These are phyloP conservation scores for Phytophthora sp. DNA, from an alignment of 352 stramenopile species.

Conservation along the genomic window DNA sequence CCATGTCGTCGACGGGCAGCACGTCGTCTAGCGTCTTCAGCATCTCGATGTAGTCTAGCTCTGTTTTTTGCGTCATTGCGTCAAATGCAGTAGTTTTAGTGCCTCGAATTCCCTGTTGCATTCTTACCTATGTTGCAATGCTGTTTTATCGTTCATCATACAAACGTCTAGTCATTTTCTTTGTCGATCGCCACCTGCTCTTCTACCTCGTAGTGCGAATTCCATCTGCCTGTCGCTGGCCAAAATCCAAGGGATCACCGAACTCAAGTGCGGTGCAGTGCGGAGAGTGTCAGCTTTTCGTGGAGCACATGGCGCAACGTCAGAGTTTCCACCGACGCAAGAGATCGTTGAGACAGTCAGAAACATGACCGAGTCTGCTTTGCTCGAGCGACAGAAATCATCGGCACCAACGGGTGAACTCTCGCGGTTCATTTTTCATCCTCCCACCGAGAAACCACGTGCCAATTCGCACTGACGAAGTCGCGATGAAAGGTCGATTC, in stretches of 20 bases:
- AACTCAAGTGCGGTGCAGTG: constrained; percentile 24
- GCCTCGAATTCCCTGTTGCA: background rate
- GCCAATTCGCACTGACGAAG: background rate
- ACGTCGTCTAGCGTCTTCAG: constrained; percentile 2
- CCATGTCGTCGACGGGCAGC: constrained; percentile 4
- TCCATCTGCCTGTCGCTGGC: background rate
- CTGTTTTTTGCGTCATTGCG: no score
- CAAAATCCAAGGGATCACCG: constrained; percentile 23
- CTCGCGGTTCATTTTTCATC: constrained; percentile 12
- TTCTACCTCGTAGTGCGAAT: no score
- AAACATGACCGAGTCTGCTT: background rate
- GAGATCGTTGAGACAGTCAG: constrained; percentile 6
- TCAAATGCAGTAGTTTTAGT: no score
- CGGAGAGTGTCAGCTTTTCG: constrained; percentile 30
- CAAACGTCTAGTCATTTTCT: no score
- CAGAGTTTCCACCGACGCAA: background rate
- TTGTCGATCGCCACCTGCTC: no score
- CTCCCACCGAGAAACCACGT: constrained; percentile 4
- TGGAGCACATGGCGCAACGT: constrained; percentile 12
- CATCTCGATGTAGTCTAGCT: constrained; percentile 1
- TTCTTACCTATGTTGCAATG: background rate
- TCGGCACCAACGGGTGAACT: background rate
- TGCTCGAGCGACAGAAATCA: background rate
- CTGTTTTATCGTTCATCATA: background rate
- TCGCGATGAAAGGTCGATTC: constrained; percentile 37